Percentiles rank a stretch among this genome's conserved stretches.
These are phyloP conservation scores for Thuidium tamariscinum DNA, from an alignment of 225 moss, liverwort and hornwort genomes.

Conservation along the genomic window DNA sequence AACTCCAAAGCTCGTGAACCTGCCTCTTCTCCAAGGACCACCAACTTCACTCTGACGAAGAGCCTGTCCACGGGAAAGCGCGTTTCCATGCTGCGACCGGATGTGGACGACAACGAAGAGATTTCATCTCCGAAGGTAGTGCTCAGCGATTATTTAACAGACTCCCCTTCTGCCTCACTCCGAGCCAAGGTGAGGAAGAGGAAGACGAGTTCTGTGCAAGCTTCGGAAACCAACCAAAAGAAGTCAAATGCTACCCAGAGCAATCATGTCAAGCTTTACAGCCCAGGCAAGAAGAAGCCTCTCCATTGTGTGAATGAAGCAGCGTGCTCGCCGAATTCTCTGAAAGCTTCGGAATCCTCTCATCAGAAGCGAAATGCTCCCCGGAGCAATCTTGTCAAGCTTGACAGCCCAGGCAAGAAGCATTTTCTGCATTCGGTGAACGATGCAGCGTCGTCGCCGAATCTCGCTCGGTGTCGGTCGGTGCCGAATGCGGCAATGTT, in stretches of 20 bases:
- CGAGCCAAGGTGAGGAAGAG: neutral
- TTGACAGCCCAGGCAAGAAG: neutral
- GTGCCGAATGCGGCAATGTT: slow-evolving; percentile 38
- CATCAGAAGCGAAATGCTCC: neutral
- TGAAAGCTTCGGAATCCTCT: neutral
- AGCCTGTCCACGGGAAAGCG: slow-evolving; percentile 40
- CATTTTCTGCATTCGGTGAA: neutral
- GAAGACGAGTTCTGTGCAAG: neutral
- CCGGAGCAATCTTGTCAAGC: slow-evolving; percentile 5
- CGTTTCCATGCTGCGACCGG: slow-evolving; percentile 11
- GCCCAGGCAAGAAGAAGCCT: neutral
- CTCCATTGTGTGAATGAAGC: slow-evolving; percentile 8
- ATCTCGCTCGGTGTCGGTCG: slow-evolving; percentile 27
- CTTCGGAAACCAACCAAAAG: neutral
- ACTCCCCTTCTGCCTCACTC: neutral
- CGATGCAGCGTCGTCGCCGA: neutral
- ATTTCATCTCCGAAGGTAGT: neutral
- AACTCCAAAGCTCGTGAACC: slow-evolving; percentile 32
- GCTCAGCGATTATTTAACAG: neutral
- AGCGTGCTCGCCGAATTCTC: neutral
- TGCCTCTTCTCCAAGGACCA: slow-evolving; percentile 10
- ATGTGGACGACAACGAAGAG: slow-evolving; percentile 8
- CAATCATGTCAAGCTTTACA: slow-evolving; percentile 1
- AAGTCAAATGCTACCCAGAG: neutral
- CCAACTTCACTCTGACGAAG: slow-evolving; percentile 8